Percentiles rank a stretch among this genome's conserved stretches.
phyloP scores from a whole-genome alignment of 139 green algal species.

The Protoeuglena noctilucae region DNA sequence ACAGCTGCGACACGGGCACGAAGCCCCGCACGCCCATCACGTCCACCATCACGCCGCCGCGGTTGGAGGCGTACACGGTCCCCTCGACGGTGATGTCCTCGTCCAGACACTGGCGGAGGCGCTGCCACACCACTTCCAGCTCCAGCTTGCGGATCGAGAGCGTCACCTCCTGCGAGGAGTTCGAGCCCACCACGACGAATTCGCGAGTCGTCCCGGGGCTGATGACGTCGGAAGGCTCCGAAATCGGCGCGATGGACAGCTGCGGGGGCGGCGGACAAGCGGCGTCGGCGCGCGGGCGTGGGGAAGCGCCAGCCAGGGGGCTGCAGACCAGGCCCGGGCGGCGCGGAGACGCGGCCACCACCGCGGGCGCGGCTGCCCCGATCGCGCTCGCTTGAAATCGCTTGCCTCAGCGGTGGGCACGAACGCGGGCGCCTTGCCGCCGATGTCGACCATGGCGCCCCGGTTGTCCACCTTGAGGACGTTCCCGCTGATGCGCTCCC shows the following conservation, averaged over 20 bases:
- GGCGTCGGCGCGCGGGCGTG: neutral
- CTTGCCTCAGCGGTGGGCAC: constrained; percentile 56
- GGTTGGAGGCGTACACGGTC: constrained; percentile 52
- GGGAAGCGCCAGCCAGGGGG: neutral
- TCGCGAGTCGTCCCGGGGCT: constrained; percentile 47
- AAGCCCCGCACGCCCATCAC: constrained; percentile 63
- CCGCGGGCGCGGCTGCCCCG: neutral
- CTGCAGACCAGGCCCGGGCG: neutral
- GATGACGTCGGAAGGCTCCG: constrained; percentile 47
- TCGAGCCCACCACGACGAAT: constrained; percentile 67
- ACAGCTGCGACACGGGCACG: constrained; percentile 53
- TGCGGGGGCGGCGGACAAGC: too few relatives aligned
- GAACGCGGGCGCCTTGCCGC: constrained; percentile 74
- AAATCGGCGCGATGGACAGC: too few relatives aligned
- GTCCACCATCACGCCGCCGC: constrained; percentile 58
- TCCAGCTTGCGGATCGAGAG: constrained; percentile 64
- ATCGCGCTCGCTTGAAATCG: too few relatives aligned
- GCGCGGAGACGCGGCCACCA: neutral
- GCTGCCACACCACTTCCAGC: constrained; percentile 50
- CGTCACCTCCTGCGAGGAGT: constrained; percentile 49
- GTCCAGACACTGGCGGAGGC: constrained; percentile 49
- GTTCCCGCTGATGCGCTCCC: constrained; percentile 46
- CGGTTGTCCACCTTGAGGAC: constrained; percentile 64
- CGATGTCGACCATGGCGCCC: constrained; percentile 84
- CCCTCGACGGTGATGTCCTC: constrained; percentile 65